Base-by-base conservation (phyloP, 805 yeast genomes). In the Helenozyma baotianmanensis region DNA sequence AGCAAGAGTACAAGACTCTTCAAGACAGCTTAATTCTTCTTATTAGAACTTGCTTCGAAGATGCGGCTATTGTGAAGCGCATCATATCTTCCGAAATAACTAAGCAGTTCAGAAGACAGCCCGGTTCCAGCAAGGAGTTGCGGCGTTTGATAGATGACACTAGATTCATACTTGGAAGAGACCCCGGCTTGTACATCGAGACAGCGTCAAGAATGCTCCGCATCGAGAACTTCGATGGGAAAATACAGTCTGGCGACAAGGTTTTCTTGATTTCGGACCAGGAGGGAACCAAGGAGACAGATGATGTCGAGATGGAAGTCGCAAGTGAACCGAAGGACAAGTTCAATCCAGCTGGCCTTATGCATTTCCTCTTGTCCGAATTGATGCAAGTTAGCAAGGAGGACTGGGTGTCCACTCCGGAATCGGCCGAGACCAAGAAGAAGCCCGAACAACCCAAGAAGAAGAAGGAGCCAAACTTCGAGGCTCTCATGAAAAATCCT, bases 41-140 rank as follows among this genome's bases (percentile, higher is more conserved):
- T 21, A 53, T 80, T 1, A 72, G 96, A 51, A 66, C 82, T 27
- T 79, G 88, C 36, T 76, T 80, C 52, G 97, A 88, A 54, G 72
- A 76, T 3, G 53, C 61, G 0, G 69, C 65, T 0, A 58, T 74
- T 9, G 59, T 86, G 4, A 61, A 64, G 18, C 60, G 61, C 8
- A 58, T 72, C 23, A 73, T 85, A 47, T 46, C 58, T 1, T 60
- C 68, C 14, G 87, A 80, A 35, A 51, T 84, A 9, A 53, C 67
- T 3, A 62, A 58, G 16, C 58, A 67, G 4, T 34, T 44, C 23
- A 35, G 29, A 11, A 35, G 27, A 14, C 34, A 29, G 9, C 17
- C 25, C 11, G 32, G 33, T n/a, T 26, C 27, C 14, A 24, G 30
- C 13, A 31, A 35, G 11, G 41, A 42, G 53, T 78, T 25, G 53